A percentile compares a stretch with the other conserved stretches of the same genome.
Evolutionary conservation across 2,329 filamentous ascomycete species (phyloP).

Genomic region (Pseudomassariella vexata): DNA sequence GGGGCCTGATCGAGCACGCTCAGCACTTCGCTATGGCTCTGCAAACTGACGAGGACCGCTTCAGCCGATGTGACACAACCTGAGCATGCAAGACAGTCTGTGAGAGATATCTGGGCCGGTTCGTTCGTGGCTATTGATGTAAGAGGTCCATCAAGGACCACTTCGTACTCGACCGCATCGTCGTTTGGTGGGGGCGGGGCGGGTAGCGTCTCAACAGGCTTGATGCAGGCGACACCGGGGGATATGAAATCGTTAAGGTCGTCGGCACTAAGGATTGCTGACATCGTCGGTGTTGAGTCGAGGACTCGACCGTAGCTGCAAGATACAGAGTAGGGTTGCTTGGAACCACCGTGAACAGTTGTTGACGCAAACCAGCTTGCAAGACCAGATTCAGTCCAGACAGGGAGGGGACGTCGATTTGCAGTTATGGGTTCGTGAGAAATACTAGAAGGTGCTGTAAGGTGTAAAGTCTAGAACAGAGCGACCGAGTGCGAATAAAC

Average conservation of each 20-base stretch:
- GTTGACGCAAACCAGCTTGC: too few species aligned
- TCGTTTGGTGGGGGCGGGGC: slow-evolving; percentile 41
- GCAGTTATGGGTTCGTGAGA: too few species aligned
- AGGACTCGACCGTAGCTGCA: too few species aligned
- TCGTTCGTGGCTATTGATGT: slow-evolving; percentile 47
- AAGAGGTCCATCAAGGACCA: slow-evolving; percentile 84
- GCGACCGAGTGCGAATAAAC: too few species aligned
- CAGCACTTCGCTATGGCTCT: slow-evolving; percentile 89
- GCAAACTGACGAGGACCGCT: slow-evolving; percentile 90
- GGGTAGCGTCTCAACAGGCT: slow-evolving; percentile 90
- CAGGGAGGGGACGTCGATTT: too few species aligned
- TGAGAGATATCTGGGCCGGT: slow-evolving; percentile 89
- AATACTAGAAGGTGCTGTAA: too few species aligned
- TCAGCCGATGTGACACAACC: slow-evolving; percentile 97
- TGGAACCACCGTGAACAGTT: too few species aligned
- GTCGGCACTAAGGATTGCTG: slow-evolving; percentile 92
- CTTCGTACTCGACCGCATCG: slow-evolving; percentile 62
- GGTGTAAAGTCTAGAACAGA: too few species aligned
- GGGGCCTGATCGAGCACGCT: slow-evolving; percentile 68
- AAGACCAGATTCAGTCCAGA: too few species aligned
- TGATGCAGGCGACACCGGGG: slow-evolving; percentile 95
- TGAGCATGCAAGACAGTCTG: slow-evolving; percentile 94
- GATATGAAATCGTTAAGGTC: slow-evolving; percentile 99
- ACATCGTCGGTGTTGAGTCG: too few species aligned
- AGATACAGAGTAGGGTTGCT: too few species aligned